These are phyloP conservation scores for Acmispon strigosus DNA, from an alignment of 306 rosid genomes.

Conservation along the genomic window DNA sequence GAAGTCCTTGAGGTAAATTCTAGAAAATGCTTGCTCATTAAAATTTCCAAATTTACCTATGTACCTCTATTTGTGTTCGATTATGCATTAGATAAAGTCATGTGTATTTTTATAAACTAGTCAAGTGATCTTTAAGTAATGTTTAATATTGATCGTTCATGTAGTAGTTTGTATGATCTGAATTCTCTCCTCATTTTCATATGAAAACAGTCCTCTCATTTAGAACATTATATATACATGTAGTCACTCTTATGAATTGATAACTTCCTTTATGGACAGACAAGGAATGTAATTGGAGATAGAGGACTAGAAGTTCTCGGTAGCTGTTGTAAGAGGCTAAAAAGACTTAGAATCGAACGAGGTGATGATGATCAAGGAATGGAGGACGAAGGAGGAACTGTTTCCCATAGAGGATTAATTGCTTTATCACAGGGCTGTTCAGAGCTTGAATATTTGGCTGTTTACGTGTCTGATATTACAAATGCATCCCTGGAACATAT, in stretches of 20 bases:
- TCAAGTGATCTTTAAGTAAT: no score
- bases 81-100: no score
- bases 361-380: constrained; percentile 88
- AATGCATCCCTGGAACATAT: constrained; percentile 65
- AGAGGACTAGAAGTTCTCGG: constrained; percentile 87
- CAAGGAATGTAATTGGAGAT: constrained; percentile 92
- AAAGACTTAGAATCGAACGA: constrained; percentile 85
- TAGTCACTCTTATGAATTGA: neutral
- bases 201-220: neutral
- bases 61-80: neutral
- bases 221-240: neutral
- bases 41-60: neutral
- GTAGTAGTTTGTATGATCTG: neutral
- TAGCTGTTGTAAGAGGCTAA: constrained; percentile 56
- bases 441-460: constrained; percentile 77
- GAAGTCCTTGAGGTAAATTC: constrained; percentile 76
- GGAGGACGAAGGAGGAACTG: constrained; percentile 85
- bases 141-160: no score
- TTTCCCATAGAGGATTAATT: constrained; percentile 83
- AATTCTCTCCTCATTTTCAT: neutral
- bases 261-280: constrained; percentile 40
- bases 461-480: constrained; percentile 83
- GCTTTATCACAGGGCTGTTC: constrained; percentile 81
- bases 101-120: no score
- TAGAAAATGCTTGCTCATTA: constrained; percentile 12